These are phyloP conservation scores for Steccherinum ochraceum DNA, from an alignment of 768 basidiomycete genomes.

Conservation along the genomic window DNA sequence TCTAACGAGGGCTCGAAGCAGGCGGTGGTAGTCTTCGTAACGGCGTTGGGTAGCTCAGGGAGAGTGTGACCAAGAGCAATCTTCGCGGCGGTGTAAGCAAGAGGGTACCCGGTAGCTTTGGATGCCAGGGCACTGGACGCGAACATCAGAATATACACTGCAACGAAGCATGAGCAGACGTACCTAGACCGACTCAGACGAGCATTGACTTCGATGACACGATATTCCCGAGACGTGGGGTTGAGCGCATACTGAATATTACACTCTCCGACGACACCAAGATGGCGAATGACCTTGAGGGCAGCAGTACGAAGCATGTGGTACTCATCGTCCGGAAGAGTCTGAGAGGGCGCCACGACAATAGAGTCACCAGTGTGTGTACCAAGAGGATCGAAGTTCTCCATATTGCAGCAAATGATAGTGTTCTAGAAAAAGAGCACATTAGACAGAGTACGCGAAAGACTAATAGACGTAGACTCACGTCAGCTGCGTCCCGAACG, in stretches of 20 bases:
- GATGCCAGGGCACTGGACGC: slow-evolving; percentile 81
- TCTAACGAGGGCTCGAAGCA: slow-evolving; percentile 99
- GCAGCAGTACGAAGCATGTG: slow-evolving; percentile 98
- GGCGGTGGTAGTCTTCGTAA: slow-evolving; percentile 98
- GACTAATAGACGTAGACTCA: slow-evolving; percentile 33
- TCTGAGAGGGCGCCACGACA: slow-evolving; percentile 98
- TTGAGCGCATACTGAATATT: slow-evolving; percentile 99
- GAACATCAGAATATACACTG: slow-evolving; percentile 5
- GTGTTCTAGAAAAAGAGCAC: slow-evolving; percentile 80
- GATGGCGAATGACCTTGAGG: slow-evolving; percentile 81
- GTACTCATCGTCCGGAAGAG: slow-evolving; percentile 95
- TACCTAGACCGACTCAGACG: slow-evolving; percentile 86
- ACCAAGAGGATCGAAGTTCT: slow-evolving; percentile 98
- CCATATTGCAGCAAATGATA: slow-evolving; percentile 99
- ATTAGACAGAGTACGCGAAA: background rate
- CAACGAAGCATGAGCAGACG: slow-evolving; percentile 8
- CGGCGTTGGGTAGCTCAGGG: slow-evolving; percentile 96
- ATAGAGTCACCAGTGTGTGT: slow-evolving; percentile 99
- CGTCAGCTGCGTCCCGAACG: slow-evolving; percentile 95
- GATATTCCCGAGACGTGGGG: slow-evolving; percentile 87
- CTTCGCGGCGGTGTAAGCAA: slow-evolving; percentile 98
- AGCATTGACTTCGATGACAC: slow-evolving; percentile 97
- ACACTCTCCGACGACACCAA: slow-evolving; percentile 91
- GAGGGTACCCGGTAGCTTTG: slow-evolving; percentile 97
- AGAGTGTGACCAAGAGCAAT: slow-evolving; percentile 97